Evolutionary conservation across 1,284 basidiomycete genomes (phyloP).

Genomic region (Porodaedalea pini): DNA sequence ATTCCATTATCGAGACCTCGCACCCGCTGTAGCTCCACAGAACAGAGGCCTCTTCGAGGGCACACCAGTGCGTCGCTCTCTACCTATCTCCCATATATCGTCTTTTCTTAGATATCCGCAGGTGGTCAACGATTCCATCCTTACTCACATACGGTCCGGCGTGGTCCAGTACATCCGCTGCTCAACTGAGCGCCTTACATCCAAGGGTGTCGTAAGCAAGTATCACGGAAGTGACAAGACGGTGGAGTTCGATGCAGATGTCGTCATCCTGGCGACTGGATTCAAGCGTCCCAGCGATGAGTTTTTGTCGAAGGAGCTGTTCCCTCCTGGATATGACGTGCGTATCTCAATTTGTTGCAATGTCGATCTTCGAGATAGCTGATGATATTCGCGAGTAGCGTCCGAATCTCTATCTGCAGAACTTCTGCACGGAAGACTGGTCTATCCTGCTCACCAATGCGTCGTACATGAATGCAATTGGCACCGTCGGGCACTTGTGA

Average conservation of each 20-base stretch:
- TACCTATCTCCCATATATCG: neutral
- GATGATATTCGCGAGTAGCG: slow-evolving; percentile 27
- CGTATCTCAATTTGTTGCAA: slow-evolving; percentile 9
- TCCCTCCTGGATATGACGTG: slow-evolving; percentile 54
- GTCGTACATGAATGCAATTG: slow-evolving; percentile 51
- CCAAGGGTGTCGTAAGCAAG: slow-evolving; percentile 42
- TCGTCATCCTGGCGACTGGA: slow-evolving; percentile 60
- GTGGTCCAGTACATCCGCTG: slow-evolving; percentile 52
- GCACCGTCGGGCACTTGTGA: slow-evolving; percentile 41
- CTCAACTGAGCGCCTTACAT: slow-evolving; percentile 45
- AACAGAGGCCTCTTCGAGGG: slow-evolving; percentile 39
- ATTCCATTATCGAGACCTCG: slow-evolving; percentile 53
- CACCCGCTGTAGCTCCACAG: slow-evolving; percentile 42
- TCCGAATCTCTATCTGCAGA: slow-evolving; percentile 61
- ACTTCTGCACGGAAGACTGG: slow-evolving; percentile 60
- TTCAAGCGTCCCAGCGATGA: slow-evolving; percentile 54
- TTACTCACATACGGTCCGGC: slow-evolving; percentile 48
- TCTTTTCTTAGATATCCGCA: slow-evolving; percentile 14
- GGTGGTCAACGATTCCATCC: slow-evolving; percentile 58
- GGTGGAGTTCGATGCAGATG: slow-evolving; percentile 45
- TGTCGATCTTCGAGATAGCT: neutral
- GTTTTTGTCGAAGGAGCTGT: slow-evolving; percentile 56
- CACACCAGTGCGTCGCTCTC: slow-evolving; percentile 42
- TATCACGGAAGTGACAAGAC: slow-evolving; percentile 33
- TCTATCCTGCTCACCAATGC: slow-evolving; percentile 57